Conservation (phyloP, 768 basidiomycete genomes). For the Lactarius trivialis region DNA sequence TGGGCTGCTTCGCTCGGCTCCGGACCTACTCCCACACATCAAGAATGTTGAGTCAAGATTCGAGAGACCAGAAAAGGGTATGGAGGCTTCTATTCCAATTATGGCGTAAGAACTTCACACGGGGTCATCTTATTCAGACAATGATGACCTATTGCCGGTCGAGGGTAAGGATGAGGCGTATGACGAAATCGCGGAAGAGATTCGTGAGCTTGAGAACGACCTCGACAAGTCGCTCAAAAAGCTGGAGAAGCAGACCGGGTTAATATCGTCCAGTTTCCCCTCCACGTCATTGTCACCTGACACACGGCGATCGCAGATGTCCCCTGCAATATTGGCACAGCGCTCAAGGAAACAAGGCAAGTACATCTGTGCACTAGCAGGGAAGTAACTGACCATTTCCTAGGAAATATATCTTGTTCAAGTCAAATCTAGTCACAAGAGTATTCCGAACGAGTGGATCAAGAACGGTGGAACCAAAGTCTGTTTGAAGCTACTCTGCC, state of each 20-base stretch:
- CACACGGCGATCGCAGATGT: slow-evolving; percentile 34
- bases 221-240: slow-evolving; percentile 63
- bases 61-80: slow-evolving; percentile 57
- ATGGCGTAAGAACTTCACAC: background rate
- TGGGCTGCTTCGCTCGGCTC: slow-evolving; percentile 70
- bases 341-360: slow-evolving; percentile 72
- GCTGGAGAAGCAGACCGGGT: slow-evolving; percentile 67
- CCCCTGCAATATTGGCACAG: slow-evolving; percentile 68
- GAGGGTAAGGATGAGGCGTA: slow-evolving; percentile 84
- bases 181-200: slow-evolving; percentile 69
- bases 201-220: slow-evolving; percentile 58
- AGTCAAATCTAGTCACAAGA: slow-evolving; percentile 50
- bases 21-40: slow-evolving; percentile 68
- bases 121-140: slow-evolving; percentile 34
- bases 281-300: background rate
- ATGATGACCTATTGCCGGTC: slow-evolving; percentile 68
- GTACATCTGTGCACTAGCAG: background rate
- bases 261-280: slow-evolving; percentile 20
- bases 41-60: slow-evolving; percentile 72
- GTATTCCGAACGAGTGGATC: slow-evolving; percentile 78
- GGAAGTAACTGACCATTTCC: background rate
- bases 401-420: slow-evolving; percentile 91
- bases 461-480: slow-evolving; percentile 81
- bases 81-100: background rate
- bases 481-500: background rate